Evolutionary conservation across 345 rosid genomes (phyloP).

Genomic region (Citrus inodora): DNA sequence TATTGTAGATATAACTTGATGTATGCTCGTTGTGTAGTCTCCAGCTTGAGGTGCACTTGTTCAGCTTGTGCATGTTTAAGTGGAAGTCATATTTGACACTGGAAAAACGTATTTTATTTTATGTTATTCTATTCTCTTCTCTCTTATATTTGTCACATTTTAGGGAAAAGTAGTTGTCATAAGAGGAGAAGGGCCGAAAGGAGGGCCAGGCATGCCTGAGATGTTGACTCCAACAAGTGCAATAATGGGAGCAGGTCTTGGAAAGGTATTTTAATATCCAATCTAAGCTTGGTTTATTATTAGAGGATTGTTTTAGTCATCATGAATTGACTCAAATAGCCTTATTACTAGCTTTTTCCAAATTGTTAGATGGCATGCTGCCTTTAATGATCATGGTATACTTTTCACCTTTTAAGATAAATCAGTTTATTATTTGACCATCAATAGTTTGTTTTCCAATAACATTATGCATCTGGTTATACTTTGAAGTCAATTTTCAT

Average conservation of each 20-base stretch:
- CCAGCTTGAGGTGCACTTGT: not conserved
- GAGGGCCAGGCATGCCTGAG: slow-evolving; percentile 99
- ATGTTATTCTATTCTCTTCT: not conserved
- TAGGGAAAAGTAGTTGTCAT: slow-evolving; percentile 94
- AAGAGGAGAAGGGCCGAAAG: slow-evolving; percentile 97
- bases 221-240: slow-evolving; percentile 99
- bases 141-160: slow-evolving; percentile 15
- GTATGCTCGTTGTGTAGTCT: not conserved
- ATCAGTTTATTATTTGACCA: not conserved
- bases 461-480: not conserved
- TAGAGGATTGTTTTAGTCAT: not conserved
- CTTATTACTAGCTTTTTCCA: not conserved
- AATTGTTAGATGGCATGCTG: not conserved
- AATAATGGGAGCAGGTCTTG: slow-evolving; percentile 99
- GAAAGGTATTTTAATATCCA: slow-evolving; percentile 59
- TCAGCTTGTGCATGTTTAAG: not conserved
- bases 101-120: not conserved
- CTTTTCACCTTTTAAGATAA: not conserved
- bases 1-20: not conserved
- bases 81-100: not conserved
- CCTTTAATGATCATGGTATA: not conserved
- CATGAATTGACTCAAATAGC: not conserved
- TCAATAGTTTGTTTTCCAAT: not conserved
- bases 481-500: slow-evolving; percentile 1
- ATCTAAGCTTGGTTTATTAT: slow-evolving; percentile 1